Evolutionary conservation across 2,329 filamentous ascomycete genomes (phyloP), one percentile per base, ranked within the genome.

Genomic region (Aspergillus awamori): DNA sequence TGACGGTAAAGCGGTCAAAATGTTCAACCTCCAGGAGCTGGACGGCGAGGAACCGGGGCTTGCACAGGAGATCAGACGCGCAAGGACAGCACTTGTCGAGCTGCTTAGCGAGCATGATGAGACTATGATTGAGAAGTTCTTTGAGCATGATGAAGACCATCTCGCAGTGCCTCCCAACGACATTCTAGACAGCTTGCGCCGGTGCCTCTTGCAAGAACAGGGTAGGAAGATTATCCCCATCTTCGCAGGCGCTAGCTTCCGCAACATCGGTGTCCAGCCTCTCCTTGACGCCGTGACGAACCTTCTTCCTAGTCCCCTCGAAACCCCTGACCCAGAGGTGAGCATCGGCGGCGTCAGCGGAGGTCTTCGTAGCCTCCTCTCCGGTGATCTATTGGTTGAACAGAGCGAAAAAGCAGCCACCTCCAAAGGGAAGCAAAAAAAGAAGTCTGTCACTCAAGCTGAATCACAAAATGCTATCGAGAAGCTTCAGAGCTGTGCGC

Each of bases 221-320:
- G 67, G 66, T 8, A 92, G 91, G 54, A 81, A 80, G n/a, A 81
- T 96, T 17, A 90, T 95, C 47, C 94, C 94, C 0, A 85, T 97
- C 0, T 96, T 97, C 76, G 92, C 92, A 0, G 94, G 94, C 2
- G 93, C 94, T 5, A 97, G 93, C 75, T 93, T 98, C 76, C 87
- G 90, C 45, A 97, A 98, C 66, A 92, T 98, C 63, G 95, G 95
- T 7, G 93, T 98, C 4, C 92, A 97, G 74, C 92, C 93, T 28
- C 82, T 99, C 22, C 84, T 98, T 57, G 93, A 98, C 74, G 92
- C 92, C 39, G 87, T 98, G 11, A 87, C 92, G 8, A 91, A 97
- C 71, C 89, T 97, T 49, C 82, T 98, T 2, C 95, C 95, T 0
- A 91, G 87, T 65, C 95, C 95, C 0, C 79, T 83, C 1, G 92